Base-by-base conservation (phyloP, 805 yeast genomes). In the Candida multigemmis region DNA sequence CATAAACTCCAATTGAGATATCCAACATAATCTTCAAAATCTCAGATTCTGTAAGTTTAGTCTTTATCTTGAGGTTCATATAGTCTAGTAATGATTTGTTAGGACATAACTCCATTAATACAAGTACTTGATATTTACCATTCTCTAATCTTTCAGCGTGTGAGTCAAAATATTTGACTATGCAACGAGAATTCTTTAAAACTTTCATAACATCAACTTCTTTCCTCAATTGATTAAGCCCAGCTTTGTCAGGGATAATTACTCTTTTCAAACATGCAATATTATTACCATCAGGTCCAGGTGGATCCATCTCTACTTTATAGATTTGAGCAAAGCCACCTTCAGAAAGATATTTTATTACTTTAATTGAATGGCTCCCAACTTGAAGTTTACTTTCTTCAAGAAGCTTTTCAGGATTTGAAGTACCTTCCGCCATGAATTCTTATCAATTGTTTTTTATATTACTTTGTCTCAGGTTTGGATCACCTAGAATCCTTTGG, bases 61-160 rank as follows among this genome's bases (percentile, higher is more conserved):
- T 78, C 36, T 81, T 74, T 31, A 89, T 68, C 28, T 87, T 68
- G 12, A 78, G 68, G 53, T 89, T 91, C 97, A 89, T 87, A 46
- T 69, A 87, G 48, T 91, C 96, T 34, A 89, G 65, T 24, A 94
- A 68, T 11, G 94, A 84, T 36, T 80, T 71, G 48, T 81, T 82
- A 7, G 94, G 78, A 49, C 98, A 89, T 41, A 78, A 71, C 51
- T 89, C 98, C 97, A 89, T 91, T 37, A 89, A 62, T 22, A 89
- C 73, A 30, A 89, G 62, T 6, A 91, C 96, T 54, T 89, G 97
- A 50, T 84, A 91, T n/a, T n/a, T n/a, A 2, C 69, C 60, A 25
- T 60, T 48, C 3, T 56, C 59, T 16, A 71, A 44, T 30, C 83
- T 59, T 22, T 78, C 74, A 1, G 93, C 91, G 45, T 79, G 77